phyloP scores from a whole-genome alignment of 441 rosid species.

The Raphanus hybrid region DNA sequence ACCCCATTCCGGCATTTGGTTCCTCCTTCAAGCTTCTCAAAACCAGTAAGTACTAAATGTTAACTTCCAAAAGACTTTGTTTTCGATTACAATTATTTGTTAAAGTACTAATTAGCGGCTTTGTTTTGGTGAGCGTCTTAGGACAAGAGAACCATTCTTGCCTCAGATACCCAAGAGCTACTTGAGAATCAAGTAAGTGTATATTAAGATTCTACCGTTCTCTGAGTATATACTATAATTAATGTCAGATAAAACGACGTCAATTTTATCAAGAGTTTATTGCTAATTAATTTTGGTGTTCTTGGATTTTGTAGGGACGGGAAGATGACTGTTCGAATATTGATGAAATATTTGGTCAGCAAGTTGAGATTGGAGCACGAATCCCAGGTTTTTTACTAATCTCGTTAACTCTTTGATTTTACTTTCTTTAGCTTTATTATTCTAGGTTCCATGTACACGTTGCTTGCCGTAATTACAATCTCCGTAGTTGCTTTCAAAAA shows the following conservation, averaged over 20 bases:
- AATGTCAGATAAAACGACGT: conserved; percentile 23
- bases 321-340: conserved; percentile 88
- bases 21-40: conserved; percentile 83
- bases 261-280: conserved; percentile 4
- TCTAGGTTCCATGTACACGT: conserved; percentile 43
- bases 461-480: conserved; percentile 49
- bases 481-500: conserved; percentile 13
- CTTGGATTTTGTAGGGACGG: conserved; percentile 71
- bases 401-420: conserved; percentile 18
- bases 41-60: conserved; percentile 73
- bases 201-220: conserved; percentile 6
- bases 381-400: conserved; percentile 73
- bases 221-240: conserved; percentile 3
- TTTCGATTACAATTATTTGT: not conserved
- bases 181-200: conserved; percentile 90
- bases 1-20: conserved; percentile 94
- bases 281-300: conserved; percentile 27
- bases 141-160: conserved; percentile 83
- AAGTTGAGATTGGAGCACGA: conserved; percentile 94
- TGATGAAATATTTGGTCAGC: conserved; percentile 94
- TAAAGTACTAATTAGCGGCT: not conserved
- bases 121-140: conserved; percentile 36
- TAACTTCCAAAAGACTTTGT: not conserved
- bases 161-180: conserved; percentile 96
- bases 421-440: conserved; percentile 24